Percentiles rank a stretch among this genome's conserved stretches.
phyloP scores from a whole-genome alignment of 1,284 basidiomycete species.

The Heterobasidion irregulare region DNA sequence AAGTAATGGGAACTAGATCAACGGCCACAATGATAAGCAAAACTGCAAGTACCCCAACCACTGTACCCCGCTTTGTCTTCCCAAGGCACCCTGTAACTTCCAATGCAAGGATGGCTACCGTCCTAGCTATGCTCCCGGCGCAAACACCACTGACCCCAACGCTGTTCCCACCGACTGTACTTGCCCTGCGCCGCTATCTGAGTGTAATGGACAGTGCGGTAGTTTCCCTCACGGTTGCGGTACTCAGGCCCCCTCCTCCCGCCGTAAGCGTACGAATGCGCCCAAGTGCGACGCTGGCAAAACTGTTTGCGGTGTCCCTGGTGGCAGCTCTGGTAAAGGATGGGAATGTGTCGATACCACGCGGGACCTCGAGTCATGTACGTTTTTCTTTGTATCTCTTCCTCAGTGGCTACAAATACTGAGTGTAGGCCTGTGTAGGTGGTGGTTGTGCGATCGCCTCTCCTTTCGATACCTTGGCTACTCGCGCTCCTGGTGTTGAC shows the following conservation, averaged over 20 bases:
- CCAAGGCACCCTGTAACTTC: conserved; percentile 10
- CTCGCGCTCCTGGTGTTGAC: not conserved
- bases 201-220: conserved; percentile 6
- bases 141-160: not conserved
- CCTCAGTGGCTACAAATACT: too few species aligned
- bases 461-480: not conserved
- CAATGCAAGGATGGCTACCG: conserved; percentile 12
- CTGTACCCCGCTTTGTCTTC: conserved; percentile 7
- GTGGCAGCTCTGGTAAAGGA: not conserved
- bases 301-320: conserved; percentile 3
- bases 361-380: conserved; percentile 5
- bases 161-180: not conserved
- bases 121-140: conserved; percentile 4
- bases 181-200: not conserved
- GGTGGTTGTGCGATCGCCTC: conserved; percentile 2
- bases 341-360: conserved; percentile 4
- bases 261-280: not conserved
- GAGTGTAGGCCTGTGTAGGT: not conserved
- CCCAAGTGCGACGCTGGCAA: conserved; percentile 1
- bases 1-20: conserved; percentile 8
- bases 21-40: conserved; percentile 5
- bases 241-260: not conserved
- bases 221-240: conserved; percentile 1
- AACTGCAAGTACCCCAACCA: conserved; percentile 13
- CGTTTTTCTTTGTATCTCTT: not conserved